Conservation (phyloP, 441 rosid genomes). For the Jatropha multifida region DNA sequence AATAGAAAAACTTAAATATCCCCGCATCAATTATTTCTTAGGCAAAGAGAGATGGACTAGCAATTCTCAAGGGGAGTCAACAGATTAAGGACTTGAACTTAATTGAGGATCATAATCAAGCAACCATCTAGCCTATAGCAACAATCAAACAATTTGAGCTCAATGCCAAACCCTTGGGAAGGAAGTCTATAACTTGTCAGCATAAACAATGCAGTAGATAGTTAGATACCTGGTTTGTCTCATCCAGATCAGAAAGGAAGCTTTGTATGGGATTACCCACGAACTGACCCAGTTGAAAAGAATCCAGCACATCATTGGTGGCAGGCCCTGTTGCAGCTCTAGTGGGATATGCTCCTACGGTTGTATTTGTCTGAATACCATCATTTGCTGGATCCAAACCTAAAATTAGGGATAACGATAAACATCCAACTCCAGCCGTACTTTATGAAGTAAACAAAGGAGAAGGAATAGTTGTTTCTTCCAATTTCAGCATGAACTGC, state of each 20-base stretch:
- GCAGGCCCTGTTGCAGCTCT: background rate
- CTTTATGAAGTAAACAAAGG: background rate
- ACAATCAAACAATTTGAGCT: no score
- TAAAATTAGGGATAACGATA: background rate
- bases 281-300: background rate
- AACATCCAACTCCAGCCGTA: background rate
- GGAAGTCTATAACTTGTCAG: background rate
- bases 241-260: background rate
- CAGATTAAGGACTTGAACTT: background rate
- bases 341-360: background rate
- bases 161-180: background rate
- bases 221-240: background rate
- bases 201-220: background rate
- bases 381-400: background rate
- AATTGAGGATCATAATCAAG: no score
- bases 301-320: background rate
- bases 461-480: no score
- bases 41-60: background rate
- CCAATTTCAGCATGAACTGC: no score
- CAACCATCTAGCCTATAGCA: no score
- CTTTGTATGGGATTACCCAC: background rate
- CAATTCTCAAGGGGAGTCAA: no score
- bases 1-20: background rate
- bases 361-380: background rate
- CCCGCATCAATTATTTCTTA: background rate